Conservation (phyloP, 768 basidiomycete genomes). For the Tylopilus plumbeoviolaceoides region DNA sequence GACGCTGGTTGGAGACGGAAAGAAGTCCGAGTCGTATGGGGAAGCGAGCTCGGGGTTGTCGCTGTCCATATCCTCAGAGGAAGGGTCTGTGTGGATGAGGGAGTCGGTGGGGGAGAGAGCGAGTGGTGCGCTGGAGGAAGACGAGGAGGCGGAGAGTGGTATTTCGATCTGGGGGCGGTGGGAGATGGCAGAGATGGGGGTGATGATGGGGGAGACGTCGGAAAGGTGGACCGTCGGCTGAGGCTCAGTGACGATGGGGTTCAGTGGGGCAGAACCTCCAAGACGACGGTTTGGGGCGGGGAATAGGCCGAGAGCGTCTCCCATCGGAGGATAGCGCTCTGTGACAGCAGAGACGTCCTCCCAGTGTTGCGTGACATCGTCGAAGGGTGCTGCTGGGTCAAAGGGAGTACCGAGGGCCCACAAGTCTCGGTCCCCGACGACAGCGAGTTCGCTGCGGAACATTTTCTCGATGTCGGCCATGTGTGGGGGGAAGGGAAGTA, state of each 20-base stretch:
- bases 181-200: not conserved
- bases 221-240: constrained; percentile 24
- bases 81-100: not conserved
- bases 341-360: not conserved
- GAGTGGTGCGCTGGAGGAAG: not conserved
- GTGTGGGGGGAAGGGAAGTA: not conserved
- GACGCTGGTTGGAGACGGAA: constrained; percentile 11
- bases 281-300: constrained; percentile 6
- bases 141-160: constrained; percentile 1
- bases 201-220: constrained; percentile 13
- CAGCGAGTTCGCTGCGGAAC: constrained; percentile 19
- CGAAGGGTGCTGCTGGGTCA: not conserved
- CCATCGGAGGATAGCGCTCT: not conserved
- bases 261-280: not conserved
- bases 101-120: constrained; percentile 3
- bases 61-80: constrained; percentile 18
- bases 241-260: not conserved
- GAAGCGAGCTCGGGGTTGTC: constrained; percentile 16
- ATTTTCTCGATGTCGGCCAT: constrained; percentile 26
- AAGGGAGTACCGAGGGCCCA: constrained; percentile 6
- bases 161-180: not conserved
- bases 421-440: constrained; percentile 6
- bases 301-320: constrained; percentile 9
- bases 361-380: constrained; percentile 7
- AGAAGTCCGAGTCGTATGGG: constrained; percentile 24